phyloP scores from a whole-genome alignment of 306 rosid genomes.

The Leucaena leucocephala region DNA sequence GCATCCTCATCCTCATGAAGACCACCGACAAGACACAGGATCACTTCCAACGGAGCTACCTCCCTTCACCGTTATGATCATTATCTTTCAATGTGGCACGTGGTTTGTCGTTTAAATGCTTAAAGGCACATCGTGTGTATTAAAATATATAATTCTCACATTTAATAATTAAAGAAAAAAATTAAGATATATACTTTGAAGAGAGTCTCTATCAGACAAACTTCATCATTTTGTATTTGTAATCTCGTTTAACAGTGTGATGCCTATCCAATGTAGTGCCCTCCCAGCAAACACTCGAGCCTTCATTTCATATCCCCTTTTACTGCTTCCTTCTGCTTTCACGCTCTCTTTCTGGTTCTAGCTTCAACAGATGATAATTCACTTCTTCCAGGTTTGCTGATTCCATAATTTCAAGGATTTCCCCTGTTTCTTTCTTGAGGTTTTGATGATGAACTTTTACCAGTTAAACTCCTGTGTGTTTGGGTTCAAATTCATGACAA shows the following conservation, averaged over 20 bases:
- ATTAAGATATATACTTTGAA: too few species aligned
- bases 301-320: neutral
- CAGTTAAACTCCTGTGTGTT: neutral
- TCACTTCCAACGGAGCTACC: too few species aligned
- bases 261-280: neutral
- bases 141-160: too few species aligned
- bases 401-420: too few species aligned
- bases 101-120: neutral
- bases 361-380: neutral
- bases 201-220: too few species aligned
- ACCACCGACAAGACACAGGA: too few species aligned
- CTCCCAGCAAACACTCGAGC: neutral
- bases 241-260: too few species aligned
- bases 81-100: too few species aligned
- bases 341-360: neutral
- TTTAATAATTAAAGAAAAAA: too few species aligned
- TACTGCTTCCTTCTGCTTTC: neutral
- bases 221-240: too few species aligned
- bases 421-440: neutral
- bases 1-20: too few species aligned
- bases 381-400: conserved; percentile 31
- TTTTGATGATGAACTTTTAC: neutral
- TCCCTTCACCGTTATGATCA: too few species aligned
- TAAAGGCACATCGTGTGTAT: neutral
- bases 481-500: neutral